A percentile compares a stretch with the other conserved stretches of the same genome.
Evolutionary conservation across 2,329 filamentous ascomycete species (phyloP).

Genomic region (Cladorrhinum sp.): DNA sequence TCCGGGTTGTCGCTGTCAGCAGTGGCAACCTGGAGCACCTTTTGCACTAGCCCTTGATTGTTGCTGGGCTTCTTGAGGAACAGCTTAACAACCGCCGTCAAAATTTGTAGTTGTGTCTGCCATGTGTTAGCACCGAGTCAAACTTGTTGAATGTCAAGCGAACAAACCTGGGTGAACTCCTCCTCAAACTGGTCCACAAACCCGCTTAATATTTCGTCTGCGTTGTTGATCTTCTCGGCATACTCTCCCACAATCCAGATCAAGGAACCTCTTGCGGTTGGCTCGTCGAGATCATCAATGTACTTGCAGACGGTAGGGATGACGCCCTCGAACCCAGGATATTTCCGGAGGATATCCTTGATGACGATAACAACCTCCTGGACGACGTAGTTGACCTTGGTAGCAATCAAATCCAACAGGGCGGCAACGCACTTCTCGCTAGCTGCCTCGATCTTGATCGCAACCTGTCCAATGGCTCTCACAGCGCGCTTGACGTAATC

Average conservation of each 20-base stretch:
- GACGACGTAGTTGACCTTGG: slow-evolving; percentile 98
- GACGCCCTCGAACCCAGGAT: slow-evolving; percentile 95
- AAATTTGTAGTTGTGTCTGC: slow-evolving; percentile 93
- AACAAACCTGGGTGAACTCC: slow-evolving; percentile 83
- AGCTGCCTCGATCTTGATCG: slow-evolving; percentile 95
- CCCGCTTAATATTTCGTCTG: slow-evolving; percentile 85
- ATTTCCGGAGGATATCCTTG: slow-evolving; percentile 97
- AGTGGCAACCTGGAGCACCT: slow-evolving; percentile 88
- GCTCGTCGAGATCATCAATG: slow-evolving; percentile 95
- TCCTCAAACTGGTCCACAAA: slow-evolving; percentile 96
- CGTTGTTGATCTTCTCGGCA: slow-evolving; percentile 98
- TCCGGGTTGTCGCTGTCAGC: slow-evolving; percentile 97
- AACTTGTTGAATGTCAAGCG: not conserved
- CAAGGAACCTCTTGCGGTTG: slow-evolving; percentile 80
- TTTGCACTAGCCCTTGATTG: slow-evolving; percentile 87
- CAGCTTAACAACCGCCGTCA: slow-evolving; percentile 94
- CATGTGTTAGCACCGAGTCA: slow-evolving; percentile 17
- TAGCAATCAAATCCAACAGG: slow-evolving; percentile 88
- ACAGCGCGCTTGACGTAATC: slow-evolving; percentile 94
- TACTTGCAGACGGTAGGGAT: slow-evolving; percentile 95
- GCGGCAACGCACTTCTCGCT: slow-evolving; percentile 96
- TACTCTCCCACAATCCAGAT: slow-evolving; percentile 99
- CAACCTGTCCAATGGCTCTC: slow-evolving; percentile 94
- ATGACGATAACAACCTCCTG: slow-evolving; percentile 99
- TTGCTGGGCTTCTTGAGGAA: slow-evolving; percentile 96